A percentile compares a stretch with the other conserved stretches of the same genome.
Conservation (phyloP, 345 rosid species). For the Gynandropsis gynandra region DNA sequence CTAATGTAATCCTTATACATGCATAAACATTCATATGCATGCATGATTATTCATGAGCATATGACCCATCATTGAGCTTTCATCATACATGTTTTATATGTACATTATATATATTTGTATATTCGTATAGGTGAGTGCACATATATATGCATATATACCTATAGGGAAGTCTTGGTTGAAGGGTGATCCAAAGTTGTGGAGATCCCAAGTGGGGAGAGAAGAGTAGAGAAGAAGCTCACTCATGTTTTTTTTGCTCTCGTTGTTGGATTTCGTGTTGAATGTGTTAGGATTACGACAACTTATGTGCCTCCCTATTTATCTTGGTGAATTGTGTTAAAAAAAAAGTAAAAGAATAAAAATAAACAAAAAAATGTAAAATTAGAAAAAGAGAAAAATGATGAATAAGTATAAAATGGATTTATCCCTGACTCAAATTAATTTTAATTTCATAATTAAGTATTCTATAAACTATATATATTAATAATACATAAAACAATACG, state of each 20-base stretch:
- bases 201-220: constrained; percentile 68
- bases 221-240: constrained; percentile 39
- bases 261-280: constrained; percentile 5
- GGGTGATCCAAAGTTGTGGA: constrained; percentile 63
- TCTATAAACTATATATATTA: no score
- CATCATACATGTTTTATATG: background rate
- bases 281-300: constrained; percentile 16
- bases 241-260: constrained; percentile 18
- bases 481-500: no score
- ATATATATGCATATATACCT: constrained; percentile 26
- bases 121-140: background rate
- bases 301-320: constrained; percentile 24
- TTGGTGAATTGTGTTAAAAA: constrained; percentile 25
- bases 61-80: background rate
- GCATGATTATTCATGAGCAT: no score
- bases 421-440: no score
- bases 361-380: constrained; percentile 12
- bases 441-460: no score
- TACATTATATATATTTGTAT: background rate
- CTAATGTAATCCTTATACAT: background rate
- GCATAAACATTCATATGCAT: no score
- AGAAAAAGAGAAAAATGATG: constrained; percentile 33
- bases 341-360: constrained; percentile 9
- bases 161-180: constrained; percentile 70
- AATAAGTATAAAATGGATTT: no score